Percentiles rank a stretch among this genome's conserved stretches.
These are phyloP conservation scores for Leccinum fuscescens DNA, from an alignment of 1,284 basidiomycete genomes.

Conservation along the genomic window DNA sequence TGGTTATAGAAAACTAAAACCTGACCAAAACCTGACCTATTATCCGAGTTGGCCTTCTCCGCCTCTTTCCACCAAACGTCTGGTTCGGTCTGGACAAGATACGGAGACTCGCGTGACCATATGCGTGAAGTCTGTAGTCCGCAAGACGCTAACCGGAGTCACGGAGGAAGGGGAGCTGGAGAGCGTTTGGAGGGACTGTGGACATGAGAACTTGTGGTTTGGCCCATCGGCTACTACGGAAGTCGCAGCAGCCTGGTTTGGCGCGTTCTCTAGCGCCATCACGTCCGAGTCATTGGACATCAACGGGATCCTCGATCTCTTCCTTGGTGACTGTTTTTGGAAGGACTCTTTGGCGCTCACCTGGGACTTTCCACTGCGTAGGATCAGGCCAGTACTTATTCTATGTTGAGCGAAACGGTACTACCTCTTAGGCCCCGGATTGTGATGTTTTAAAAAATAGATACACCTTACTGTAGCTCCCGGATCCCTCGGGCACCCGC, in stretches of 20 bases:
- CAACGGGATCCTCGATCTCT: slow-evolving; percentile 23
- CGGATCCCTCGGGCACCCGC: no score
- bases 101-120: slow-evolving; percentile 30
- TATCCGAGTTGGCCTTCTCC: no score
- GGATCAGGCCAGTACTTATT: no score
- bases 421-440: no score
- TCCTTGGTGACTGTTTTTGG: slow-evolving; percentile 33
- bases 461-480: no score
- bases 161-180: slow-evolving; percentile 46
- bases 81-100: slow-evolving; percentile 18
- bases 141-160: slow-evolving; percentile 43
- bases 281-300: slow-evolving; percentile 20
- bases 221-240: slow-evolving; percentile 30
- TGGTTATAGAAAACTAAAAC: no score
- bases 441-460: no score
- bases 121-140: slow-evolving; percentile 39
- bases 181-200: slow-evolving; percentile 37
- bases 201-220: slow-evolving; percentile 36
- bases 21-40: no score
- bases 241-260: slow-evolving; percentile 31
- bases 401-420: no score
- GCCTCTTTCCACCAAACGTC: no score
- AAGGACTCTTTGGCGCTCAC: slow-evolving; percentile 28
- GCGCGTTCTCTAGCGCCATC: slow-evolving; percentile 33
- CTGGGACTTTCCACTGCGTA: slow-evolving; percentile 24